Base-by-base conservation (phyloP, 2,329 filamentous ascomycete species). In the Aspergillus japonicus region DNA sequence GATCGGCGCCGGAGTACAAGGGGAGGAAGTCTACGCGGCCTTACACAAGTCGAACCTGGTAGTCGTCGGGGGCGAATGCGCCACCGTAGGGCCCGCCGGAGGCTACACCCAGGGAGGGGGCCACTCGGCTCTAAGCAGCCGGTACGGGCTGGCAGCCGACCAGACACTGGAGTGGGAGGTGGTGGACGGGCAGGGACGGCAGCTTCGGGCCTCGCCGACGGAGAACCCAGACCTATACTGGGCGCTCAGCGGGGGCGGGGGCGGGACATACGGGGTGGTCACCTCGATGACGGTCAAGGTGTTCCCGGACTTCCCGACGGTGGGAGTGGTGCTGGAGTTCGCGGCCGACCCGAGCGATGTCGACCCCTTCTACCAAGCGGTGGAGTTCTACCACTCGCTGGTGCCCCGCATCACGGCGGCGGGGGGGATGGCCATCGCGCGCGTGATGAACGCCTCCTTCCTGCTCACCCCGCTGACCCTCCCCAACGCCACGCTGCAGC, bases 71-170 rank as follows among this genome's bases (percentile, higher is more conserved):
- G 78, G 6, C 78, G 44, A 60, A 7, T 59, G 60, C 1, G 49
- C 62, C 24, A 65, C 81, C 0, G 84, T 87, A 8, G 85, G 84
- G 2, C 63, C 83, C 3, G 80, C 82, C 1, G 85, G 85, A 10
- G 85, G 85, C 1, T 87, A 82, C 63, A 80, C 79, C 3, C 83
- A 85, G 66, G 85, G 84, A 5, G 85, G 85, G 8, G 85, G 86
- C 0, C 83, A 86, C 67, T 80, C 78, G 4, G 70, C 73, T 4
- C 67, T 77, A 16, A 71, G 73, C 3, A 67, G 68, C 26, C 67
- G 73, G n/a, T 76, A 76, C 56, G 80, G 78, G 21, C 50, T 61
- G 31, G 59, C 56, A 12, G 50, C 53, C 24, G 59, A 61, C 21
- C 57, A 59, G 23, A 53, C 47, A 68, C 75, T 1, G 73, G 77